Conservation (phyloP, 495 filamentous ascomycete genomes). For the Cudoniella acicularis region DNA sequence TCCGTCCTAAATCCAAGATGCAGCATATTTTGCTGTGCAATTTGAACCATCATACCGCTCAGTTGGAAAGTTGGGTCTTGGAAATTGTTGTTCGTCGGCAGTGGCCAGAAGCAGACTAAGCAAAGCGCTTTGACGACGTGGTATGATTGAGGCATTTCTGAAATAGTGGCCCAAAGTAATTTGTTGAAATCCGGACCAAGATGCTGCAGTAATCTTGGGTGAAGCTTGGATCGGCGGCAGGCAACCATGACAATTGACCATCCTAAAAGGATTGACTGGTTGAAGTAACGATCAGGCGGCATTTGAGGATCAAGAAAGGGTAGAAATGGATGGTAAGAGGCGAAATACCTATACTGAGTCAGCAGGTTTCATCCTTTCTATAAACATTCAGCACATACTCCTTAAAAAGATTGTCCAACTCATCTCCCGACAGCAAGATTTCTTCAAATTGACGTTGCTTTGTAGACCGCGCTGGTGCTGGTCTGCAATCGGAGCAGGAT, state of each 20-base stretch:
- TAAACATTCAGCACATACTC: conserved; percentile 65
- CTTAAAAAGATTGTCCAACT: conserved; percentile 58
- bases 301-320: conserved; percentile 68
- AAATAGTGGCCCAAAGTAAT: conserved; percentile 74
- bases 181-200: conserved; percentile 63
- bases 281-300: conserved; percentile 70
- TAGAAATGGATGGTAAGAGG: conserved; percentile 75
- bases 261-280: conserved; percentile 67
- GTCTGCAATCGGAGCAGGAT: conserved; percentile 31
- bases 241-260: conserved; percentile 83
- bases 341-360: conserved; percentile 59
- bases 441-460: conserved; percentile 78
- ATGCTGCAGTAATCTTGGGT: conserved; percentile 60
- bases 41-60: conserved; percentile 84
- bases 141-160: conserved; percentile 76
- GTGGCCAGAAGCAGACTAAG: conserved; percentile 81
- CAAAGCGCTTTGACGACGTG: conserved; percentile 84
- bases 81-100: conserved; percentile 75
- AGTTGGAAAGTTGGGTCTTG: conserved; percentile 83
- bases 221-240: conserved; percentile 62
- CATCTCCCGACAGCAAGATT: conserved; percentile 69
- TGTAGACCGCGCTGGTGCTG: too few species aligned
- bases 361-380: conserved; percentile 64
- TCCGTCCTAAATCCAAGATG: conserved; percentile 37
- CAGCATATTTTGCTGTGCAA: conserved; percentile 78